A percentile compares a stretch with the other conserved stretches of the same genome.
phyloP scores from a whole-genome alignment of 2,329 filamentous ascomycete species.

The Exophiala sp. region DNA sequence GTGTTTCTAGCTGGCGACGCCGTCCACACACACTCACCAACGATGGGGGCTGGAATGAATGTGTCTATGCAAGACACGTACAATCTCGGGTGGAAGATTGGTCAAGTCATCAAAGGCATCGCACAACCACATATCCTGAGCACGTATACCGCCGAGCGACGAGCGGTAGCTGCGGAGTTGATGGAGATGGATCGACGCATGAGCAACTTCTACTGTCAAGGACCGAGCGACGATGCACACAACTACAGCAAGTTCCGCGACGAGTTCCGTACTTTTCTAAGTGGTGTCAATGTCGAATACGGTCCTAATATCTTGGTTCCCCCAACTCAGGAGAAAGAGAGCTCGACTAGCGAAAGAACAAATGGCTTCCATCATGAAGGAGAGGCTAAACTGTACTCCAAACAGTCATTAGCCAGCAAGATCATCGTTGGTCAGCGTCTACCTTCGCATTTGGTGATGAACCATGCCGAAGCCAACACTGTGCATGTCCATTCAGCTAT shows the following conservation, averaged over 20 bases:
- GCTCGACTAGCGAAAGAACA: background rate
- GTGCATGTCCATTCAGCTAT: slow-evolving; percentile 47
- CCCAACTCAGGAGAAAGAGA: background rate
- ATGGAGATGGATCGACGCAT: background rate
- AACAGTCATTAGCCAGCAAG: slow-evolving; percentile 31
- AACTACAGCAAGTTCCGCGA: background rate
- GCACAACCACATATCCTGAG: slow-evolving; percentile 40
- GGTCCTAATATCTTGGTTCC: background rate
- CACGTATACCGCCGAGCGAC: slow-evolving; percentile 49
- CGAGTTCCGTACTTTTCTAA: background rate
- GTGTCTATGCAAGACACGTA: slow-evolving; percentile 52
- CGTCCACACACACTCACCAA: slow-evolving; percentile 62
- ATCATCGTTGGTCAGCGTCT: slow-evolving; percentile 44
- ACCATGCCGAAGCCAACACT: slow-evolving; percentile 53
- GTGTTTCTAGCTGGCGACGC: slow-evolving; percentile 63
- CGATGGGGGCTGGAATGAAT: slow-evolving; percentile 57
- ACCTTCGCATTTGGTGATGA: slow-evolving; percentile 52
- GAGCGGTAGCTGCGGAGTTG: background rate
- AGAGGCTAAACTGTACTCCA: background rate
- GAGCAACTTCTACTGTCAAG: background rate
- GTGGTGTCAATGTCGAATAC: background rate
- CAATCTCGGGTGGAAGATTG: slow-evolving; percentile 56
- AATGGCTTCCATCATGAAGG: background rate
- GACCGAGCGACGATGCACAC: background rate
- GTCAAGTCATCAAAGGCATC: slow-evolving; percentile 42